Percentiles rank a stretch among this genome's conserved stretches.
phyloP scores from a whole-genome alignment of 192 early-diverging fungal species.

The Geranomyces michiganensis region DNA sequence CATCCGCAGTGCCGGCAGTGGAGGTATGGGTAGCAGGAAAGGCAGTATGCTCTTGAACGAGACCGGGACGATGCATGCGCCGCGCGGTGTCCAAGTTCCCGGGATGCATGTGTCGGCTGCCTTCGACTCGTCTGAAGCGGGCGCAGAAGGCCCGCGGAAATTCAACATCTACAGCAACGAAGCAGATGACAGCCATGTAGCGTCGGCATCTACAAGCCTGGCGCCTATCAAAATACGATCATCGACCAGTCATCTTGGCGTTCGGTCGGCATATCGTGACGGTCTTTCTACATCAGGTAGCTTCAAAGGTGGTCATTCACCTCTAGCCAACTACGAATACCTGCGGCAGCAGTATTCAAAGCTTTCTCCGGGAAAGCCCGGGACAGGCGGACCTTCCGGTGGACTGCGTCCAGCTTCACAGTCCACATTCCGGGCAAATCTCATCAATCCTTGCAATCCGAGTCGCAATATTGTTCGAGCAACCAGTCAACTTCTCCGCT shows the following conservation, averaged over 20 bases:
- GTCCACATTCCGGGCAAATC: constrained; percentile 6
- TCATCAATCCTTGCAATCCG: constrained; percentile 77
- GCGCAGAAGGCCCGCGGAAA: background rate
- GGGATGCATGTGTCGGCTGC: background rate
- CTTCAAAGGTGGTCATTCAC: constrained; percentile 32
- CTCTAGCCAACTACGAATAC: constrained; percentile 25
- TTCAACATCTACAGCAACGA: background rate
- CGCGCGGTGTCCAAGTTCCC: background rate
- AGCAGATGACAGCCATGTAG: background rate
- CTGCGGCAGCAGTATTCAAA: constrained; percentile 20
- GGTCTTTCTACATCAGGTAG: constrained; percentile 24
- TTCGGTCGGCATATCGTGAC: constrained; percentile 12
- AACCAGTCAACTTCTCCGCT: constrained; percentile 74
- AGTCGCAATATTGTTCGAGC: constrained; percentile 54
- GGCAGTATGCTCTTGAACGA: constrained; percentile 6
- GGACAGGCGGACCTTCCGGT: background rate
- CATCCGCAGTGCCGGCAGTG: no score
- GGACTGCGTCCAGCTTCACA: background rate
- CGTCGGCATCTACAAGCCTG: constrained; percentile 17
- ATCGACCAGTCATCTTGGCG: background rate
- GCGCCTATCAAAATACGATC: constrained; percentile 28
- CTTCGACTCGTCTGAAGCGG: background rate
- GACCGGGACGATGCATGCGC: background rate
- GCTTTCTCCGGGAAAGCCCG: constrained; percentile 31
- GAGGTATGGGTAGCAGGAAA: constrained; percentile 5